Percentiles rank a stretch among this genome's conserved stretches.
These are phyloP conservation scores for Aplosporella prunicola DNA, from an alignment of 2,329 filamentous ascomycete genomes.

Conservation along the genomic window DNA sequence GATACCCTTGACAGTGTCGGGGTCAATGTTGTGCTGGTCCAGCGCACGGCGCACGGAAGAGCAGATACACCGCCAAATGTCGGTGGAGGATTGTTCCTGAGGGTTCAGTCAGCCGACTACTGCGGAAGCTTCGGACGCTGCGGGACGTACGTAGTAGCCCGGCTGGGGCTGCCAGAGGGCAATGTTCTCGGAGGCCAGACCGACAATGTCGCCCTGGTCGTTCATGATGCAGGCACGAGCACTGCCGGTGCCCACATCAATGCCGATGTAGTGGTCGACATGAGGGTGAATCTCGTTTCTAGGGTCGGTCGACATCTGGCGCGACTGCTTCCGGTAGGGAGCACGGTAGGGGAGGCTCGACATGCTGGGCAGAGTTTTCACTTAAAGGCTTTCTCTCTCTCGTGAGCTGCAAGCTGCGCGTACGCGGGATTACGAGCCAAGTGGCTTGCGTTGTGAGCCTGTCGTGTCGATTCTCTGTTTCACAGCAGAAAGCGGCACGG, in stretches of 20 bases:
- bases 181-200: constrained; percentile 44
- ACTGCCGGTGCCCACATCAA: constrained; percentile 94
- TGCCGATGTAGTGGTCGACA: constrained; percentile 62
- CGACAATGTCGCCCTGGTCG: constrained; percentile 74
- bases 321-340: constrained; percentile 25
- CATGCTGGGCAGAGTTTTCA: constrained; percentile 5
- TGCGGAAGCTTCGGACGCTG: not conserved
- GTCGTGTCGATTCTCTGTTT: not conserved
- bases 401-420: too few species aligned
- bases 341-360: constrained; percentile 16
- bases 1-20: constrained; percentile 70
- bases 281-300: constrained; percentile 49
- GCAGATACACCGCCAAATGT: constrained; percentile 96
- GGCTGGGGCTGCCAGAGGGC: constrained; percentile 45
- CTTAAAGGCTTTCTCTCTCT: not conserved
- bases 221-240: constrained; percentile 95
- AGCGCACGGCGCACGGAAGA: constrained; percentile 75
- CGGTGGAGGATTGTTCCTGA: constrained; percentile 92
- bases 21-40: constrained; percentile 69
- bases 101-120: constrained; percentile 12
- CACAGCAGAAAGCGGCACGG: not conserved
- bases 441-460: constrained; percentile 1
- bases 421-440: too few species aligned
- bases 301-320: constrained; percentile 41
- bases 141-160: constrained; percentile 42